phyloP scores from a whole-genome alignment of 352 stramenopile species.

The Globisporangium radiosum region DNA sequence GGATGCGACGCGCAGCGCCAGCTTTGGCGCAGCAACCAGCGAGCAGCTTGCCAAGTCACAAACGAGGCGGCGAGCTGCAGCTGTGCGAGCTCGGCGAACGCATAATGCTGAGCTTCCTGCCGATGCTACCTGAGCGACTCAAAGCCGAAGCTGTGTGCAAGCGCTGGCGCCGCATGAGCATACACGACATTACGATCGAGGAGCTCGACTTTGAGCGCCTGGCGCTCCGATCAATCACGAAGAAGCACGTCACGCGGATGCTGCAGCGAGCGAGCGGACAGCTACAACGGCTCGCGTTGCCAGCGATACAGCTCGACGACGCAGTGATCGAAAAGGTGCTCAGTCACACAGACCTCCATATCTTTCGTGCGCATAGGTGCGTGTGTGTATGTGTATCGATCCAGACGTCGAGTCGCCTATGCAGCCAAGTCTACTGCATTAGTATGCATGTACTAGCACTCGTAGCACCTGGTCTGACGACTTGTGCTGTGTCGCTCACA shows the following conservation, averaged over 20 bases:
- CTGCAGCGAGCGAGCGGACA: slow-evolving; percentile 28
- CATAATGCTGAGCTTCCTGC: slow-evolving; percentile 40
- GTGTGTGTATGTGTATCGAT: too few species aligned
- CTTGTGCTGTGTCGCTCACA: neutral
- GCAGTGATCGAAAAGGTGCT: slow-evolving; percentile 30
- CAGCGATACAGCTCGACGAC: slow-evolving; percentile 40
- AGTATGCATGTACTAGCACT: too few species aligned
- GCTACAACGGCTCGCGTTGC: slow-evolving; percentile 32
- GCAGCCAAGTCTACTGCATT: too few species aligned
- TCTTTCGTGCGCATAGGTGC: slow-evolving; percentile 50
- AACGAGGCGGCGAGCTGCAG: slow-evolving; percentile 2
- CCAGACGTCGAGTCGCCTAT: too few species aligned
- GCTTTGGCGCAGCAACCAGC: neutral
- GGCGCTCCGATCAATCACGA: slow-evolving; percentile 18
- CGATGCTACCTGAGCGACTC: slow-evolving; percentile 43
- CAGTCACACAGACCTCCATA: slow-evolving; percentile 23
- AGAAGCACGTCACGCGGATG: slow-evolving; percentile 30
- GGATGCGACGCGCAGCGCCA: neutral
- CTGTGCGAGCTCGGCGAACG: slow-evolving; percentile 40
- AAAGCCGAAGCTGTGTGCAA: slow-evolving; percentile 45
- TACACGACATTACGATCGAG: slow-evolving; percentile 27
- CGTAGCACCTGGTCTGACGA: too few species aligned
- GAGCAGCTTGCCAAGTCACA: neutral
- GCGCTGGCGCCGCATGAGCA: slow-evolving; percentile 40
- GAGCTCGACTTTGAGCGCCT: slow-evolving; percentile 46